phyloP scores from a whole-genome alignment of 768 basidiomycete species.

The Lentinula detonsa region DNA sequence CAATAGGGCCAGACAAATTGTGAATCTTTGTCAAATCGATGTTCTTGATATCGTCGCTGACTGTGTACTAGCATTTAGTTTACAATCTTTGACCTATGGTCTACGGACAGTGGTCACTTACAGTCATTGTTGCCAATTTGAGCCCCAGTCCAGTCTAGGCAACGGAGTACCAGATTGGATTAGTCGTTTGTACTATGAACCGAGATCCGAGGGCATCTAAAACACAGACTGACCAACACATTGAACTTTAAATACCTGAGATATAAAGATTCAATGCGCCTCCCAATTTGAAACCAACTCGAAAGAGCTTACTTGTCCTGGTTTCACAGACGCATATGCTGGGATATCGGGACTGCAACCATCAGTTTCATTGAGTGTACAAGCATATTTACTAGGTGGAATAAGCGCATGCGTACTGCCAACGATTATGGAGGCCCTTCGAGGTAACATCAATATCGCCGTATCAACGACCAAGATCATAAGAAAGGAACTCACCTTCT shows the following conservation, averaged over 20 bases:
- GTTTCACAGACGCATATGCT: slow-evolving; percentile 54
- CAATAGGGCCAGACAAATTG: slow-evolving; percentile 72
- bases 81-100: neutral
- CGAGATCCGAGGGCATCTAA: neutral
- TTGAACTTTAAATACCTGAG: slow-evolving; percentile 59
- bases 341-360: slow-evolving; percentile 39
- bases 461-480: neutral
- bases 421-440: slow-evolving; percentile 6
- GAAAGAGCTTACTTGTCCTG: slow-evolving; percentile 42
- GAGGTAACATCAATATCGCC: neutral
- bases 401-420: neutral
- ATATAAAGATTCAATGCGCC: neutral
- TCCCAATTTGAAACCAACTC: neutral
- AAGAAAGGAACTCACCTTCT: slow-evolving; percentile 39
- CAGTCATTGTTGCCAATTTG: slow-evolving; percentile 75
- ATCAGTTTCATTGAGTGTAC: neutral
- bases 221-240: slow-evolving; percentile 45
- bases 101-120: slow-evolving; percentile 19
- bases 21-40: slow-evolving; percentile 63
- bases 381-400: too few species aligned
- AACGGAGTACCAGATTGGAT: neutral
- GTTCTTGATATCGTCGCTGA: slow-evolving; percentile 60
- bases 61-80: slow-evolving; percentile 21
- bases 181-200: neutral
- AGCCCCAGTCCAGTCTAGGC: slow-evolving; percentile 69